A percentile compares a stretch with the other conserved stretches of the same genome.
phyloP scores from a whole-genome alignment of 2,329 filamentous ascomycete species.

The Aspergillus sp. region DNA sequence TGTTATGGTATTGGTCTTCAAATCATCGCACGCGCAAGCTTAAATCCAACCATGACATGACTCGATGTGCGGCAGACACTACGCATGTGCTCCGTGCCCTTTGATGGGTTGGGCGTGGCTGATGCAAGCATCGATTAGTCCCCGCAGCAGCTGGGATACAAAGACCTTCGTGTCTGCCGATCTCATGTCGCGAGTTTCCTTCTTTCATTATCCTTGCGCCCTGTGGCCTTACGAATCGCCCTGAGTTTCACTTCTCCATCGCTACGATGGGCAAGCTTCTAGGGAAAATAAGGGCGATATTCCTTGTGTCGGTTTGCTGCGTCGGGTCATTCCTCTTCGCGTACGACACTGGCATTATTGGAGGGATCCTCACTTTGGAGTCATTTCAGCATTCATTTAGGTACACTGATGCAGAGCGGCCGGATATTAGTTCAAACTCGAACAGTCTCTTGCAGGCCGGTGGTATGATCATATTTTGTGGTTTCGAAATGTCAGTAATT shows the following conservation, averaged over 20 bases:
- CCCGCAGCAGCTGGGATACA: constrained; percentile 11
- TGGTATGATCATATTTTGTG: constrained; percentile 6
- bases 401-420: constrained; percentile 43
- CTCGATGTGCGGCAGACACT: neutral
- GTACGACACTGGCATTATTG: constrained; percentile 42
- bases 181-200: neutral
- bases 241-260: neutral
- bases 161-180: neutral
- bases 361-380: constrained; percentile 50
- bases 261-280: constrained; percentile 15
- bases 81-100: neutral
- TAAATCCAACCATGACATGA: neutral
- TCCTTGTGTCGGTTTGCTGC: constrained; percentile 15
- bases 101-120: neutral
- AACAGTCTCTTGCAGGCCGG: constrained; percentile 57
- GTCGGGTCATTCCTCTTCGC: constrained; percentile 34
- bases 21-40: neutral
- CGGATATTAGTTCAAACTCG: constrained; percentile 51
- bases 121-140: neutral
- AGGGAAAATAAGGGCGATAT: constrained; percentile 10
- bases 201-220: neutral
- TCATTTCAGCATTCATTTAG: constrained; percentile 50
- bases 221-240: neutral
- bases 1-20: constrained; percentile 3
- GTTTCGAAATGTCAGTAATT: neutral